Base-by-base conservation (phyloP, 2,329 filamentous ascomycete genomes). In the Seiridium cupressi region DNA sequence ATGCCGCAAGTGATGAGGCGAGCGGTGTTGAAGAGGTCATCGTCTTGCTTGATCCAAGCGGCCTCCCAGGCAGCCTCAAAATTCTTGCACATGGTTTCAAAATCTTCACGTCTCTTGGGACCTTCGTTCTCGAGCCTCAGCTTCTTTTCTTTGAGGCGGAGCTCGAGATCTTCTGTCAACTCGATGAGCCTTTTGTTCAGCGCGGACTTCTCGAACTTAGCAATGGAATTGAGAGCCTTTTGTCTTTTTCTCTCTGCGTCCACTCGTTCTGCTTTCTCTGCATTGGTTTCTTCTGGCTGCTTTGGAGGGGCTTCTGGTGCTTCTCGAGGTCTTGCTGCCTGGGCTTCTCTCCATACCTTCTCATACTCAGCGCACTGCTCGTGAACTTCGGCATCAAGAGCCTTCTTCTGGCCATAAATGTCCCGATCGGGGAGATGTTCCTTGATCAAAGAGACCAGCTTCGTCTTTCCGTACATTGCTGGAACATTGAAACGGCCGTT, bases 401-500 rank as follows among this genome's bases (percentile, higher is more conserved):
- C 4, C 13, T 40, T 9, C 7, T 26, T 26, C 18, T 26, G 18
- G 2, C 18, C 18, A 26, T 26, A 2, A 26, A 26, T 26, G 18
- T 26, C 18, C 1, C 18, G 18, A 26, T 34, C 51, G 5, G 51
- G 5, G 10, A 57, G 51, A 26, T 36, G 44, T n/a, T 35, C 55
- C 4, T 51, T 13, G 9, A 58, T n/a, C 55, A 51, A 26, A 46
- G 59, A 57, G 8, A 60, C 55, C 3, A 60, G 26, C 6, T 55
- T 58, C 58, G 61, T 59, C 26, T 47, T 55, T 3, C 8, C 18
- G 46, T 48, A 48, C 31, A 34, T 51, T n/a, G 65, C 63, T 5
- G 79, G 77, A 54, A 81, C 76, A 1, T 76, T 77, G 69, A 89
- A 91, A 11, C 87, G 83, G 1, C 82, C 85, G 47, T 82, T 79